Percentiles rank a stretch among this genome's conserved stretches.
Conservation (phyloP, 768 basidiomycete species). For the Agrocybe pediades region DNA sequence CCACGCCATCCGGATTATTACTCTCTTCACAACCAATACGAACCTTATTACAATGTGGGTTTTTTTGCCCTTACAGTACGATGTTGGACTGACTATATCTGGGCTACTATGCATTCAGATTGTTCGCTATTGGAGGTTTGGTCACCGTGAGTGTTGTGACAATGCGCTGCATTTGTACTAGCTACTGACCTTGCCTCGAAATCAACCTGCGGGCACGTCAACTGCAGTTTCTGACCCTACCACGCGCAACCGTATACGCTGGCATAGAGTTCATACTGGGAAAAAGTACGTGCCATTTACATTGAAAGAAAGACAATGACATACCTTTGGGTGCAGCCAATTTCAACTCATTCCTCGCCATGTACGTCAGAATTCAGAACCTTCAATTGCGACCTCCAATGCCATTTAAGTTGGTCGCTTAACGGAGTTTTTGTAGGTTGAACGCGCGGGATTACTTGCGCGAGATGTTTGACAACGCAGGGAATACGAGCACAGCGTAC, state of each 20-base stretch:
- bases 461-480: too few relatives aligned
- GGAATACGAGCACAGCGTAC: too few relatives aligned
- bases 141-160: slow-evolving; percentile 8
- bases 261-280: slow-evolving; percentile 8
- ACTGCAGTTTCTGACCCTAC: slow-evolving; percentile 9
- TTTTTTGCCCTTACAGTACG: not conserved
- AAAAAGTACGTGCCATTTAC: too few relatives aligned
- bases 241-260: slow-evolving; percentile 12
- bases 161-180: not conserved
- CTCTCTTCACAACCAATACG: slow-evolving; percentile 10
- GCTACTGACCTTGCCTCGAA: not conserved
- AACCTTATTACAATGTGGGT: slow-evolving; percentile 12
- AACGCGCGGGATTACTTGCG: too few relatives aligned
- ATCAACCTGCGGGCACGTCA: not conserved
- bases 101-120: not conserved
- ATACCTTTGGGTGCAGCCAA: too few relatives aligned
- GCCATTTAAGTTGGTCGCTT: too few relatives aligned
- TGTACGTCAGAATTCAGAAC: too few relatives aligned
- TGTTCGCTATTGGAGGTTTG: slow-evolving; percentile 1
- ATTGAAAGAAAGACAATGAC: too few relatives aligned
- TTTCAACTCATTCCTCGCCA: too few relatives aligned
- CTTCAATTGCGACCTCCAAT: too few relatives aligned
- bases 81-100: not conserved
- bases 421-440: too few relatives aligned
- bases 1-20: slow-evolving; percentile 9